A percentile compares a stretch with the other conserved stretches of the same genome.
Evolutionary conservation across 2,329 filamentous ascomycete genomes (phyloP).

Genomic region (Cordyceps javanica): DNA sequence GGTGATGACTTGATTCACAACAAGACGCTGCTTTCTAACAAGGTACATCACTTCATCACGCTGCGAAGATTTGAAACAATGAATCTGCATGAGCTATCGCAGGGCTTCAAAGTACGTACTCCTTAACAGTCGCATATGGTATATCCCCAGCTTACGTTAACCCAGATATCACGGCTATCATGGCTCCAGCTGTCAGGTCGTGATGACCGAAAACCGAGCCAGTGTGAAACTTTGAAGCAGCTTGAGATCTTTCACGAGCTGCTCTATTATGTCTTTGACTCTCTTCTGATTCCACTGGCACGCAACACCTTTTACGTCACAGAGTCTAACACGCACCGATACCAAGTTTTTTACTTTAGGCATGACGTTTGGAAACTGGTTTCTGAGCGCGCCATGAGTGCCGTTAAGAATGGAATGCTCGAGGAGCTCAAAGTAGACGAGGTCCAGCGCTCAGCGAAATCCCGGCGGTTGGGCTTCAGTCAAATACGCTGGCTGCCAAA

Average conservation of each 20-base stretch:
- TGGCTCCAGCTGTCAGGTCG: constrained; percentile 63
- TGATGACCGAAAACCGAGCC: constrained; percentile 51
- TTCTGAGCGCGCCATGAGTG: constrained; percentile 63
- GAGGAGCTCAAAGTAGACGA: constrained; percentile 61
- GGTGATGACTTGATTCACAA: constrained; percentile 53
- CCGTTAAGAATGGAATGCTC: constrained; percentile 67
- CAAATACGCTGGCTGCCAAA: constrained; percentile 81
- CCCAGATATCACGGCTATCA: constrained; percentile 56
- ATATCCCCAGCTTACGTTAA: not conserved
- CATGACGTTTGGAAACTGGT: constrained; percentile 85
- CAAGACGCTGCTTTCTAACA: constrained; percentile 52
- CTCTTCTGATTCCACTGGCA: constrained; percentile 79
- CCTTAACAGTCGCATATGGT: constrained; percentile 4
- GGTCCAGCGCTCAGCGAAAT: constrained; percentile 52
- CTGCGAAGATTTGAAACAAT: constrained; percentile 77
- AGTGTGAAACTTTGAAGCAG: constrained; percentile 69
- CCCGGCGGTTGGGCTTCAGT: constrained; percentile 66
- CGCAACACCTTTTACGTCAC: constrained; percentile 90
- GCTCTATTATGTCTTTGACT: constrained; percentile 90
- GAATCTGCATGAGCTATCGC: constrained; percentile 69
- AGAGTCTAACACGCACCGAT: constrained; percentile 74
- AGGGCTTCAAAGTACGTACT: constrained; percentile 64
- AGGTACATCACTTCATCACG: constrained; percentile 70
- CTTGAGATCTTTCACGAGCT: constrained; percentile 76
- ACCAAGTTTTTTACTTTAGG: constrained; percentile 85